Conservation (phyloP, 2,329 filamentous ascomycete species). For the Pseudocercospora eumusae region DNA sequence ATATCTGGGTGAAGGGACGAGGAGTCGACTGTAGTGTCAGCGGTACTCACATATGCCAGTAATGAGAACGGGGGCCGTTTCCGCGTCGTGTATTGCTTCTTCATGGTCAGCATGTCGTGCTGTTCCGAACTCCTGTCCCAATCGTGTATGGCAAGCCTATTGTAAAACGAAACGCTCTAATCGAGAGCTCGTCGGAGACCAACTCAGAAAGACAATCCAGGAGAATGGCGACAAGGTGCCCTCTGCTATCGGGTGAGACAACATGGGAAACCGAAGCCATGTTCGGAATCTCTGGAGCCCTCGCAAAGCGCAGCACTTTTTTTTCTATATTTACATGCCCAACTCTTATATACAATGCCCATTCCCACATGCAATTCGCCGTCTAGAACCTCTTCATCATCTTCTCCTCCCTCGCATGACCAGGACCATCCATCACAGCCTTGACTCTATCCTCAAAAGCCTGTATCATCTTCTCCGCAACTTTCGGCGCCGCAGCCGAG, state of each 20-base stretch:
- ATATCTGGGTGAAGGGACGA: conserved; percentile 54
- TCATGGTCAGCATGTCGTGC: background rate
- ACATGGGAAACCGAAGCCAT: background rate
- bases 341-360: background rate
- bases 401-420: conserved; percentile 18
- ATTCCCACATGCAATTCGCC: background rate
- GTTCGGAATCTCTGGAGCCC: too few relatives aligned
- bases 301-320: background rate
- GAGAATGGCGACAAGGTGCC: background rate
- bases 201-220: background rate
- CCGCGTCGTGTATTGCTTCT: background rate
- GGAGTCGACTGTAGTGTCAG: conserved; percentile 48
- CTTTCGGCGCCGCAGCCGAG: conserved; percentile 75
- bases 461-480: conserved; percentile 85
- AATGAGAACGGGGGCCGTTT: background rate
- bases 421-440: conserved; percentile 46
- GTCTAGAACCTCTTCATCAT: conserved; percentile 6
- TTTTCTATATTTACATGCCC: background rate
- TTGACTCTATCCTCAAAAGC: conserved; percentile 84
- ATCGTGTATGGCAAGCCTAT: background rate
- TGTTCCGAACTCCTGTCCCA: background rate
- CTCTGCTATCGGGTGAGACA: background rate
- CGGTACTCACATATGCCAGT: background rate
- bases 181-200: background rate
- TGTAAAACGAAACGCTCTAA: background rate